Conservation (phyloP, 75 land plant species). For the Isoetes taiwanensis region DNA sequence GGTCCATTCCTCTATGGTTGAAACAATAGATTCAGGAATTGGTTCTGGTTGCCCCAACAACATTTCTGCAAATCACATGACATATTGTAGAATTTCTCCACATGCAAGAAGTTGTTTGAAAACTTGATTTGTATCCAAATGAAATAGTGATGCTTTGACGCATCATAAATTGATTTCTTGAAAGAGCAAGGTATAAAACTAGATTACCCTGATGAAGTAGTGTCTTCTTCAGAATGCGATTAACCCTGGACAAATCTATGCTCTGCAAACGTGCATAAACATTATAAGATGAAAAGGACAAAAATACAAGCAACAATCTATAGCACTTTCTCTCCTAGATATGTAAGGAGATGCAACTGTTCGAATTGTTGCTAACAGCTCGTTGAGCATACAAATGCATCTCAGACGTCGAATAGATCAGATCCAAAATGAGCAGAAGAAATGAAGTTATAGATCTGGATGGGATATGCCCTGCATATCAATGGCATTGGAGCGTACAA, state of each 20-base stretch:
- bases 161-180: conserved; percentile 1
- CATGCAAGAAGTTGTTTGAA: neutral
- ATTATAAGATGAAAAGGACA: too few relatives aligned
- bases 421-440: neutral
- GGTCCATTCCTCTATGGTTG: conserved; percentile 23
- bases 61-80: neutral
- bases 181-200: neutral
- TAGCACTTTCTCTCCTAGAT: neutral
- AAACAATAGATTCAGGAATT: conserved; percentile 53
- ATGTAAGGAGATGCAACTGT: too few relatives aligned
- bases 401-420: too few relatives aligned
- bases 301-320: neutral
- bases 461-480: too few relatives aligned
- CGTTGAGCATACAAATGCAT: too few relatives aligned
- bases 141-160: neutral
- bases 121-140: neutral
- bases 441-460: too few relatives aligned
- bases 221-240: conserved; percentile 65
- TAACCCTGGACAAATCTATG: conserved; percentile 53
- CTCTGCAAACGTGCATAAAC: conserved; percentile 28
- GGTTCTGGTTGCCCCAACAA: conserved; percentile 29
- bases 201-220: conserved; percentile 42
- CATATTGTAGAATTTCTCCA: neutral
- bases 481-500: too few relatives aligned
- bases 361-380: too few relatives aligned